Percentiles rank a stretch among this genome's conserved stretches.
phyloP scores from a whole-genome alignment of 1,284 basidiomycete species.

The Apiotrichum brassicae region DNA sequence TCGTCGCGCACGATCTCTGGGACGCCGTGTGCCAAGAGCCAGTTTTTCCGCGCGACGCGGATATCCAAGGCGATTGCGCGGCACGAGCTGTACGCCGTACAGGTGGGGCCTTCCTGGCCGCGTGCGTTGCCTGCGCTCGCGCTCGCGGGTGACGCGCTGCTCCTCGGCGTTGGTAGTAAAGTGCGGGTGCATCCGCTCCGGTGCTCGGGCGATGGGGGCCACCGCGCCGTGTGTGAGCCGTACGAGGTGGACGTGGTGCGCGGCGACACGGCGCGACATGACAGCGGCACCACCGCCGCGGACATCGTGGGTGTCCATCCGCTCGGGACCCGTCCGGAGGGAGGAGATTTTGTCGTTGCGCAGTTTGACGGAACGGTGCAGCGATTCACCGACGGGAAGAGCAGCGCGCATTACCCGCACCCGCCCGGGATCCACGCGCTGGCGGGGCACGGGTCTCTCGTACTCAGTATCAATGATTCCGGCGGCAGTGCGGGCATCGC shows the following conservation, averaged over 20 bases:
- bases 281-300: constrained; percentile 15
- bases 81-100: constrained; percentile 32
- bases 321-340: constrained; percentile 3
- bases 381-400: constrained; percentile 11
- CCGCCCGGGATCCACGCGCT: constrained; percentile 15
- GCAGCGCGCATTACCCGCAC: constrained; percentile 15
- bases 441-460: constrained; percentile 7
- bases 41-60: constrained; percentile 23
- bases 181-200: constrained; percentile 31
- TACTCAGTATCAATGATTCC: constrained; percentile 23
- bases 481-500: neutral
- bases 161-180: constrained; percentile 31
- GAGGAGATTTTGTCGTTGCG: constrained; percentile 20
- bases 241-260: neutral
- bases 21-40: constrained; percentile 17
- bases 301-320: constrained; percentile 34
- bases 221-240: neutral
- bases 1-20: constrained; percentile 20
- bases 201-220: neutral
- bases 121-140: constrained; percentile 33
- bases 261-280: neutral
- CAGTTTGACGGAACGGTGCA: constrained; percentile 39
- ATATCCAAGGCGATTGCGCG: constrained; percentile 16
- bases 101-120: constrained; percentile 36
- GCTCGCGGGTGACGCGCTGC: constrained; percentile 19